Percentiles rank a stretch among this genome's conserved stretches.
These are phyloP conservation scores for Curvularia hawaiiensis DNA, from an alignment of 2,329 filamentous ascomycete species.

Conservation along the genomic window DNA sequence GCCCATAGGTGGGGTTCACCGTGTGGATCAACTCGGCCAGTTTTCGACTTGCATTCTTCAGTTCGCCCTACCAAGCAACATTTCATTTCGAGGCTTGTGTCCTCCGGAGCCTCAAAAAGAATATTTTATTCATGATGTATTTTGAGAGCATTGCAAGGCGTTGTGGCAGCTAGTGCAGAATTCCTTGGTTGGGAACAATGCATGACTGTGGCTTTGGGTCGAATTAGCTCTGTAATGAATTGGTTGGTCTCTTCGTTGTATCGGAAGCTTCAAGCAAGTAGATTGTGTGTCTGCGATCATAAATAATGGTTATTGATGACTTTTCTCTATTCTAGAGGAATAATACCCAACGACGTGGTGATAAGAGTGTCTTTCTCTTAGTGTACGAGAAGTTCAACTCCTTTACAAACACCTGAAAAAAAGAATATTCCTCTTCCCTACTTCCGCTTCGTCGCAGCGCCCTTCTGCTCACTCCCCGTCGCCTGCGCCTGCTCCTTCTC, in stretches of 20 bases:
- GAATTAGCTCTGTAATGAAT: background rate
- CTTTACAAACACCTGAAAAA: no score
- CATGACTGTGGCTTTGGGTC: background rate
- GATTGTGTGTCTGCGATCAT: background rate
- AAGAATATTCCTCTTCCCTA: background rate
- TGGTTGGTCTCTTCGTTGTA: background rate
- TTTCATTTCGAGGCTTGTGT: background rate
- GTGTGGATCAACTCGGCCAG: background rate
- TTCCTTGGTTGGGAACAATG: background rate
- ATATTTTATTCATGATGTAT: conserved; percentile 2
- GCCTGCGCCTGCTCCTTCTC: conserved; percentile 27
- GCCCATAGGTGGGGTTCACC: background rate
- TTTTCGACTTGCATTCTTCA: conserved; percentile 6
- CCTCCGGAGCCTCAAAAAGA: no score
- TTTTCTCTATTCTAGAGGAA: background rate
- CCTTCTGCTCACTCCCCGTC: conserved; percentile 34
- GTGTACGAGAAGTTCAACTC: background rate
- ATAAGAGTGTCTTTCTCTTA: background rate
- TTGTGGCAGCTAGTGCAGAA: conserved; percentile 15
- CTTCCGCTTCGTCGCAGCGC: conserved; percentile 41
- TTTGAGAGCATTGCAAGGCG: conserved; percentile 30
- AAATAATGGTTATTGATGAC: background rate
- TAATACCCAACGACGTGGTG: background rate
- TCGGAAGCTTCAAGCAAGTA: background rate
- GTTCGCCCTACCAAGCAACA: background rate